These are phyloP conservation scores for Tricharina praecox DNA, from an alignment of 495 filamentous ascomycete species.

Conservation along the genomic window DNA sequence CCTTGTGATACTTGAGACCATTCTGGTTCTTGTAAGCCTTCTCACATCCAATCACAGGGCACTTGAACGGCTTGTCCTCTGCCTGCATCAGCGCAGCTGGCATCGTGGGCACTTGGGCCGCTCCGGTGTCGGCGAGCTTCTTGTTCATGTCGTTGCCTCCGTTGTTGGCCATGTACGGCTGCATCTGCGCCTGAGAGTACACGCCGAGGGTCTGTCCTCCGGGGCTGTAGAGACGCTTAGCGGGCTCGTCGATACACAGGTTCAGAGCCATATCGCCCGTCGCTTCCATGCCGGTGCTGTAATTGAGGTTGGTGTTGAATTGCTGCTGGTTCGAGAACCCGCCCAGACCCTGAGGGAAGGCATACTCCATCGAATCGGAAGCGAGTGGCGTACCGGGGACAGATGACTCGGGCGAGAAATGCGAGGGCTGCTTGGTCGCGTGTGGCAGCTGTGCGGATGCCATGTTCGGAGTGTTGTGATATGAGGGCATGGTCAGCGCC, in stretches of 20 bases:
- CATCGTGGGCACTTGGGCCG: slow-evolving; percentile 4
- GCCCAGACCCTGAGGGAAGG: slow-evolving; percentile 29
- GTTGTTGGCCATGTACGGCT: slow-evolving; percentile 27
- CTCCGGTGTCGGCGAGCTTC: neutral
- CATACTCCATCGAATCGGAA: slow-evolving; percentile 30
- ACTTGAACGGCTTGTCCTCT: slow-evolving; percentile 91
- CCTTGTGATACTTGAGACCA: slow-evolving; percentile 72
- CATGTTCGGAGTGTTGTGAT: slow-evolving; percentile 92
- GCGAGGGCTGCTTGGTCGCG: slow-evolving; percentile 49
- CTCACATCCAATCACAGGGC: slow-evolving; percentile 94
- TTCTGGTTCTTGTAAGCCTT: slow-evolving; percentile 99
- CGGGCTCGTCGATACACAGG: slow-evolving; percentile 85
- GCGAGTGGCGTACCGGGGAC: slow-evolving; percentile 56
- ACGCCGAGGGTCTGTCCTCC: slow-evolving; percentile 52
- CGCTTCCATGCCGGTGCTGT: slow-evolving; percentile 19
- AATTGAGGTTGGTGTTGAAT: slow-evolving; percentile 23
- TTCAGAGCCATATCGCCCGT: slow-evolving; percentile 38
- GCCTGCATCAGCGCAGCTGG: slow-evolving; percentile 31
- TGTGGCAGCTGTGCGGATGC: slow-evolving; percentile 94
- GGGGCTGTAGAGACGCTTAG: slow-evolving; percentile 77
- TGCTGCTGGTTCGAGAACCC: slow-evolving; percentile 30
- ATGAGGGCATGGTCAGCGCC: slow-evolving; percentile 41
- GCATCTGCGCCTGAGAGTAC: slow-evolving; percentile 19
- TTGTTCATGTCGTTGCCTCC: slow-evolving; percentile 7
- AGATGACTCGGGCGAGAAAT: slow-evolving; percentile 56